phyloP scores from a whole-genome alignment of 257 asterid species.

The Schizonepeta tenuifolia region DNA sequence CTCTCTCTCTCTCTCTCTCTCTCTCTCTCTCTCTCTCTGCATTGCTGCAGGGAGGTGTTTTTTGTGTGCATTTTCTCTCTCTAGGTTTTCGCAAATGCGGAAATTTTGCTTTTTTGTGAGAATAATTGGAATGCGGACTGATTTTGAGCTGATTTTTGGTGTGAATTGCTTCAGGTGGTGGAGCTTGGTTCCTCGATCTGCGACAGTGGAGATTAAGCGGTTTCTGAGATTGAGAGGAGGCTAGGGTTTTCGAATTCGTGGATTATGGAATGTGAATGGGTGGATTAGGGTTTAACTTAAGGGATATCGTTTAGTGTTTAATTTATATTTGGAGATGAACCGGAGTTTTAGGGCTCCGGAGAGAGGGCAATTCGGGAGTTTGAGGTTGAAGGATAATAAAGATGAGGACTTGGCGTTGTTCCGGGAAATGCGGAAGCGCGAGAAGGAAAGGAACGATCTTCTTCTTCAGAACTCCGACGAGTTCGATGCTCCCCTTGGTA shows the following conservation, averaged over 20 bases:
- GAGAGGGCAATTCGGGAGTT: conserved; percentile 63
- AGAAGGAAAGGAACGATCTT: conserved; percentile 73
- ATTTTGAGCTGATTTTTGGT: conserved; percentile 48
- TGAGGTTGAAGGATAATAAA: conserved; percentile 67
- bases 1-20: conserved; percentile 25
- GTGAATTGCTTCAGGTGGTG: conserved; percentile 34
- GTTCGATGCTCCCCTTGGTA: conserved; percentile 83
- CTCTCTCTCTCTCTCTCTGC: conserved; percentile 30
- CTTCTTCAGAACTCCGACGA: conserved; percentile 74
- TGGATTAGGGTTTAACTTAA: conserved; percentile 36
- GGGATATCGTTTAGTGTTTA: conserved; percentile 23
- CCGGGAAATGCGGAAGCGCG: conserved; percentile 88
- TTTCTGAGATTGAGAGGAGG: conserved; percentile 28
- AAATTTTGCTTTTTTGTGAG: conserved; percentile 3
- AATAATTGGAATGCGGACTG: conserved; percentile 38
- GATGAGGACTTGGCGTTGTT: conserved; percentile 92
- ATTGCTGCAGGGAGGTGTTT: conserved; percentile 16
- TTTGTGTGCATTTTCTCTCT: conserved; percentile 29
- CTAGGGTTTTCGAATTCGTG: conserved; percentile 48
- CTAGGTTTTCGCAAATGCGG: conserved; percentile 29
- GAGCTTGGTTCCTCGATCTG: conserved; percentile 52
- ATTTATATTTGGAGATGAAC: conserved; percentile 53
- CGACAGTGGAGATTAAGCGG: conserved; percentile 29
- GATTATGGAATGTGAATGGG: conserved; percentile 31
- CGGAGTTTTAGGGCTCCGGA: conserved; percentile 86